Evolutionary conservation across 2,329 filamentous ascomycete genomes (phyloP).

Genomic region (Ophiostoma sp.): DNA sequence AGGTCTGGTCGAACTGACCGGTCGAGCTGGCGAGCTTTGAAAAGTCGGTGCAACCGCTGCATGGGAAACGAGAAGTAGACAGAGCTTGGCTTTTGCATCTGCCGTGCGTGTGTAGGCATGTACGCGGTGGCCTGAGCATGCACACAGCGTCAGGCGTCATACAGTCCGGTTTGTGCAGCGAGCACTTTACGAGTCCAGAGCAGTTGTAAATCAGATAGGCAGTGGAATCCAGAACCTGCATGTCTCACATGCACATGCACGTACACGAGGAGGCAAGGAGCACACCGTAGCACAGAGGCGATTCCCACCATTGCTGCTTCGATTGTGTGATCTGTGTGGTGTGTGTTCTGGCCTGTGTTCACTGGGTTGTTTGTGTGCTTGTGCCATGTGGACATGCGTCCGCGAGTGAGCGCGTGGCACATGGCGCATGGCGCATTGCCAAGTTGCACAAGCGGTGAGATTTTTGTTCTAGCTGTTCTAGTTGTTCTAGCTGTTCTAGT

Average conservation of each 20-base stretch:
- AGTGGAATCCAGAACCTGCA: not conserved
- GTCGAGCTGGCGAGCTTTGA: not conserved
- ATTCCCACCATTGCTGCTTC: not conserved
- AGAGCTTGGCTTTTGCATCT: not conserved
- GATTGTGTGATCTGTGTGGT: too few relatives aligned
- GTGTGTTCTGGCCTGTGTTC: not conserved
- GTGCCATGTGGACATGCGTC: constrained; percentile 6
- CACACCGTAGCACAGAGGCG: not conserved
- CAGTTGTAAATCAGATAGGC: too few relatives aligned
- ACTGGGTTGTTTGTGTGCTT: not conserved
- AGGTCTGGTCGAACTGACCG: not conserved
- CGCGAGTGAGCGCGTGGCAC: constrained; percentile 2
- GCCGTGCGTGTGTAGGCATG: not conserved
- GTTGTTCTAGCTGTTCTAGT: not conserved
- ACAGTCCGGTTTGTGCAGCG: not conserved
- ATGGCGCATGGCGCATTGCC: constrained; percentile 6
- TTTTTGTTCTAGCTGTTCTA: not conserved
- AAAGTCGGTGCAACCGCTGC: not conserved
- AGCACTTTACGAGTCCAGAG: not conserved
- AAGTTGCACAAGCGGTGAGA: constrained; percentile 2
- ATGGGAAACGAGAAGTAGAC: not conserved
- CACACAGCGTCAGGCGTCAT: not conserved
- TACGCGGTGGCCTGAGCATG: not conserved
- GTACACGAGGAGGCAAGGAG: constrained; percentile 1
- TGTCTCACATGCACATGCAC: not conserved